Base-by-base conservation (phyloP, 192 early-diverging fungal genomes). In the Spinellus fusiger region DNA sequence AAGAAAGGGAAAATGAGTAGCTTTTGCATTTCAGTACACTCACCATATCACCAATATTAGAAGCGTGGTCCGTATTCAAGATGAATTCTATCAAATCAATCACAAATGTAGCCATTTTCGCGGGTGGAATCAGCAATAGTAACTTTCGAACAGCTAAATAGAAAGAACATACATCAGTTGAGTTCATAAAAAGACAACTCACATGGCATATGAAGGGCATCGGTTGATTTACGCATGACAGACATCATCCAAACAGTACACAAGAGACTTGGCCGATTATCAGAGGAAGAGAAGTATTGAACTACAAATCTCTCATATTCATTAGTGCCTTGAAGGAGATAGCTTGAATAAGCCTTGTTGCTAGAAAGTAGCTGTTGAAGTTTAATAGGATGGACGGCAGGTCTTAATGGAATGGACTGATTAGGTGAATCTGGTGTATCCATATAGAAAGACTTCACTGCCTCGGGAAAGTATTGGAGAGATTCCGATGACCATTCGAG, bases 41-140 rank as follows among this genome's bases (percentile, higher is more conserved):
- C 69, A 48, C 73, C 59, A 33, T 58, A 49, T 35, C 61, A 28
- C 26, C 27, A 59, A 38, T 40, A 40, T 50, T 60, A 15, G 61
- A 1, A 13, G 56, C 28, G 16, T 71, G 56, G 13, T 77, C 76
- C n/a, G 62, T 73, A 0, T 47, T 48, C 3, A 89, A 62, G 10
- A 88, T 73, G 75, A 79, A 89, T 59, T 88, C 87, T 12, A 89
- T 56, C 37, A 91, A 77, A 33, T 81, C 74, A 9, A 83, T 74
- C 20, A 86, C 85, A 64, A 82, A 82, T 4, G 85, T 78, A 16
- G 87, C 78, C 80, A 91, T 84, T 62, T 83, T 76, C 20, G 86
- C 79, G 48, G 82, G 81, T 18, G 87, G 84, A 73, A 91, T 86
- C 38, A 75, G 64, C 51, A 87, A 76, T 58, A 91, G 67, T 52